Evolutionary conservation across 2,329 filamentous ascomycete species (phyloP), one percentile per base, ranked within the genome.

Genomic region (Didymella lethalis): DNA sequence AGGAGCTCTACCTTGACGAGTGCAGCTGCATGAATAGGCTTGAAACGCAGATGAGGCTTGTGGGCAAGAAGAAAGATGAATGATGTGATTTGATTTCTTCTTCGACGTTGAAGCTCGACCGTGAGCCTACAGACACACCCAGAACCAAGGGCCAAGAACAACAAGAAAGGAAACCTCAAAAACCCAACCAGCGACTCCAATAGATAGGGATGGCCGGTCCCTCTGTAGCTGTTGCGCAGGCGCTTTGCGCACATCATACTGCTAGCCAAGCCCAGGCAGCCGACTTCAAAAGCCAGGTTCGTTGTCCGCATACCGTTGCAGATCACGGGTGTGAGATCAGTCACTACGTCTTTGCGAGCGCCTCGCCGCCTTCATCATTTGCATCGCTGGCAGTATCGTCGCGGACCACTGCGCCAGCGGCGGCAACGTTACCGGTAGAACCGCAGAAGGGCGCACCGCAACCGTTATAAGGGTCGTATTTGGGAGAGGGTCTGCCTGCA

Each of bases 1-100:
- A 75, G 46, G 69, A 65, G 44, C 59, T 75, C 4, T 72, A 68
- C 58, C 49, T 75, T 28, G 73, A 75, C 54, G 73, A 75, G 57
- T 73, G 70, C 66, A 72, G 69, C 49, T 71, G 70, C 40, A 61
- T 74, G 66, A 69, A 75, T 52, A 59, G 73, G 47, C 73, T 75
- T 43, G 56, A 58, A 16, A 53, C 55, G 7, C 55, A 49, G 50
- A 54, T 46, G 26, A 38, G 38, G 12, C 29, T 46, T 23, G 7
- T 31, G 7, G n/a, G 32, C 1, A 56, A 40, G 31, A 25, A 38
- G 7, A 31, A 46, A n/a, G 25, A 31, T 25, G 18, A 18, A 10
- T 56, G 31, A 56, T 40, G 18, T 2, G 16, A 7, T 18, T 36
- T 11, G 7, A 4, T 11, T 40, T 18, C 2, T 20, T 20, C 4